Evolutionary conservation across 2,329 filamentous ascomycete genomes (phyloP).

Genomic region (Calonectria naviculata): DNA sequence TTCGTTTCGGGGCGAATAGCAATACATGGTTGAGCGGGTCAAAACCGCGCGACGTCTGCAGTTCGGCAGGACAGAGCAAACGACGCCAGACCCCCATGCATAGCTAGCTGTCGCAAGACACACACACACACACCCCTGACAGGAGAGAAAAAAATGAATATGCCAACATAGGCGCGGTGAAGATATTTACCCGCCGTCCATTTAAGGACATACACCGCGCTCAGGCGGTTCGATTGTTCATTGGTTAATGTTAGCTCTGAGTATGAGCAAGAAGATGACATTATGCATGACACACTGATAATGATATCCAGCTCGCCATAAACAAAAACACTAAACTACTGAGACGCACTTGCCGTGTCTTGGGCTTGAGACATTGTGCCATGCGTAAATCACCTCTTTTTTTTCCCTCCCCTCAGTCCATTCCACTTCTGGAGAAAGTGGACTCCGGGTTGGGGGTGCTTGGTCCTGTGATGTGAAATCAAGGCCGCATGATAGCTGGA

Average conservation of each 20-base stretch:
- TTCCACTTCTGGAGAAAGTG: slow-evolving; percentile 6
- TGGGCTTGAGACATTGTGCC: slow-evolving; percentile 1
- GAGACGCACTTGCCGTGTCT: background rate
- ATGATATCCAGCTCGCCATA: background rate
- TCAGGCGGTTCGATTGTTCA: background rate
- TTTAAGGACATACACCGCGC: background rate
- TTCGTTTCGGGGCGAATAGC: slow-evolving; percentile 24
- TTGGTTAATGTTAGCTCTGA: background rate
- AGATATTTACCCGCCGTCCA: background rate
- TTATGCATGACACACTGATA: background rate
- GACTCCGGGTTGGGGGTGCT: background rate
- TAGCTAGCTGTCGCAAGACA: background rate
- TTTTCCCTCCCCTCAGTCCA: background rate
- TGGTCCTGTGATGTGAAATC: slow-evolving; percentile 17
- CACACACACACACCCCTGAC: slow-evolving; percentile 3
- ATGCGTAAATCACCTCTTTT: background rate
- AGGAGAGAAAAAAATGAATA: background rate
- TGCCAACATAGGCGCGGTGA: slow-evolving; percentile 4
- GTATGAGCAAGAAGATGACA: background rate
- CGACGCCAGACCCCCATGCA: background rate
- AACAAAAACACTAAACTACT: background rate
- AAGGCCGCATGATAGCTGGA: slow-evolving; percentile 11
- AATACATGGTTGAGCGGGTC: slow-evolving; percentile 21
- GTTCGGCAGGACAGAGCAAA: slow-evolving; percentile 13
- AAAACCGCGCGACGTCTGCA: slow-evolving; percentile 11